A percentile compares a stretch with the other conserved stretches of the same genome.
These are phyloP conservation scores for Chrysopogon serrulatus DNA, from an alignment of 176 grass and related monocot genomes.

Conservation along the genomic window DNA sequence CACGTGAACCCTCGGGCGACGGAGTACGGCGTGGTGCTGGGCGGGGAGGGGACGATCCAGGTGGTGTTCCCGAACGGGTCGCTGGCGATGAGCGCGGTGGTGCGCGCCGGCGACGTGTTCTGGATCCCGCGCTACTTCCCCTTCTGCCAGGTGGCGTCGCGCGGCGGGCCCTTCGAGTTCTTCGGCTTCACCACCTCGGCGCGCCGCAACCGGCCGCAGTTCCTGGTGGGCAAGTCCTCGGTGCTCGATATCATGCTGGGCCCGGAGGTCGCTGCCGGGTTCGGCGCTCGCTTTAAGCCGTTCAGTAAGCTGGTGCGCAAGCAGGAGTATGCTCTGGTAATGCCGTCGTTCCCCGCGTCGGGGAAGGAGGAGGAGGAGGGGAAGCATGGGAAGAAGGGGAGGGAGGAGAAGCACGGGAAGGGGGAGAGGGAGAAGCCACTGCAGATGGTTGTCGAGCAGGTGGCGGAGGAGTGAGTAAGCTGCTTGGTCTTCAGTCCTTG, in stretches of 20 bases:
- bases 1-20: slow-evolving; percentile 80
- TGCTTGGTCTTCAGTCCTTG: neutral
- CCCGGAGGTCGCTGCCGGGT: slow-evolving; percentile 66
- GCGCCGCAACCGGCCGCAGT: slow-evolving; percentile 65
- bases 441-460: slow-evolving; percentile 13
- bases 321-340: slow-evolving; percentile 54
- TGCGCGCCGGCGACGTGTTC: slow-evolving; percentile 68
- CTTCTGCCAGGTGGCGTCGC: slow-evolving; percentile 81
- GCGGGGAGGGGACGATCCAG: slow-evolving; percentile 52
- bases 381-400: neutral
- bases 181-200: slow-evolving; percentile 96
- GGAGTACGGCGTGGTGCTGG: slow-evolving; percentile 79
- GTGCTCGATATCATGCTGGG: slow-evolving; percentile 59
- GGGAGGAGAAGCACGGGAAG: neutral
- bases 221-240: slow-evolving; percentile 53
- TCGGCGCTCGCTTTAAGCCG: slow-evolving; percentile 46
- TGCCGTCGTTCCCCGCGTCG: slow-evolving; percentile 39
- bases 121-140: slow-evolving; percentile 86
- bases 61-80: slow-evolving; percentile 84
- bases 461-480: neutral
- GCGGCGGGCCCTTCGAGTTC: slow-evolving; percentile 63
- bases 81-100: slow-evolving; percentile 53
- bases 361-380: neutral
- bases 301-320: slow-evolving; percentile 34
- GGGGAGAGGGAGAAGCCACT: neutral